phyloP scores from a whole-genome alignment of 306 rosid species.

The Medicago arabica region DNA sequence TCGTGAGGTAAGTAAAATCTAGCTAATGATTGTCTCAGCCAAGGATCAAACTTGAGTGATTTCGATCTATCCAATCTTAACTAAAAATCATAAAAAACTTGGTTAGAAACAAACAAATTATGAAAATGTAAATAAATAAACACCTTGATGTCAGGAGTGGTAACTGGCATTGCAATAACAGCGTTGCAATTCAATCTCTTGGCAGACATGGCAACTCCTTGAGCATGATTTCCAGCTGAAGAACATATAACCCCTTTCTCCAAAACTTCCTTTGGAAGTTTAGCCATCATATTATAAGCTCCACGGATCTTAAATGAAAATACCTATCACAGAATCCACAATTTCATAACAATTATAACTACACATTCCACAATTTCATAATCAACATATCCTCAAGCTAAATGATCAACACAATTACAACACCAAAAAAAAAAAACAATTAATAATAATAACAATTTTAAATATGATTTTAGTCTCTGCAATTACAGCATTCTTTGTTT shows the following conservation, averaged over 20 bases:
- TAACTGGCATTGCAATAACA: constrained; percentile 87
- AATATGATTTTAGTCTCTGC: no score
- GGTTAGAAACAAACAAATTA: not conserved
- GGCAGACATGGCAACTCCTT: constrained; percentile 94
- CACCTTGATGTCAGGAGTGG: constrained; percentile 92
- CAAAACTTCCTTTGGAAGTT: constrained; percentile 68
- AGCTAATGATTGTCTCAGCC: not conserved
- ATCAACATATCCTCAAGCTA: not conserved
- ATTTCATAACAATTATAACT: not conserved
- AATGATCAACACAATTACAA: no score
- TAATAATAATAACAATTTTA: no score
- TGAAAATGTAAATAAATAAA: not conserved
- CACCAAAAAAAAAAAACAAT: no score
- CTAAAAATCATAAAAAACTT: not conserved
- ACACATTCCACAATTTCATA: not conserved
- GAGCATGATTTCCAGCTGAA: constrained; percentile 99
- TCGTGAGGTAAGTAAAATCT: not conserved
- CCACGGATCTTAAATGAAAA: constrained; percentile 96
- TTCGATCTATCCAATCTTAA: not conserved
- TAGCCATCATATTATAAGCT: constrained; percentile 98
- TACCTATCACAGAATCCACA: constrained; percentile 55
- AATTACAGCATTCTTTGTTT: no score
- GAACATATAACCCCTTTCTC: constrained; percentile 91
- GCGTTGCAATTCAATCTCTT: constrained; percentile 77
- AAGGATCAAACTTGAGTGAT: not conserved